Conservation (phyloP, 2,329 filamentous ascomycete genomes). For the Xylariaceae sp. region DNA sequence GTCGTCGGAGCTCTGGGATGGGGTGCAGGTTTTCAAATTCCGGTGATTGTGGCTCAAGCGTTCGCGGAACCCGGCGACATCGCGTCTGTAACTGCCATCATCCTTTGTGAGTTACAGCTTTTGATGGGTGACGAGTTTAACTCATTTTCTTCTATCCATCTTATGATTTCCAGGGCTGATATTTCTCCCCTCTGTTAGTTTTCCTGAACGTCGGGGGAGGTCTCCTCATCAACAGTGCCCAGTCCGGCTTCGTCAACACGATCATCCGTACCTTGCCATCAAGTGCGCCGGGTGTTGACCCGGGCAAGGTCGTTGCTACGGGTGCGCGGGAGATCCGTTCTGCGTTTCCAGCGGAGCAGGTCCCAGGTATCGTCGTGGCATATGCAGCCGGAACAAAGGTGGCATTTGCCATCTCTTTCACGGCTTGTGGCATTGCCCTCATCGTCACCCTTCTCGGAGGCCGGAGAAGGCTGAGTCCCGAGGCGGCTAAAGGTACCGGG, state of each 20-base stretch:
- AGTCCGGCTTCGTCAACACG: slow-evolving; percentile 37
- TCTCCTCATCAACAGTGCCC: slow-evolving; percentile 39
- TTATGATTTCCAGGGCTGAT: too few relatives aligned
- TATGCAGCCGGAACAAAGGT: slow-evolving; percentile 1
- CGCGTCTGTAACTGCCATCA: slow-evolving; percentile 26
- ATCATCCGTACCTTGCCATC: slow-evolving; percentile 23
- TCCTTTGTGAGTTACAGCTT: slow-evolving; percentile 37
- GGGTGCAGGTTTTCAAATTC: slow-evolving; percentile 32
- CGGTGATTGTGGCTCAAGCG: slow-evolving; percentile 37
- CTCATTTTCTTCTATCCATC: too few relatives aligned
- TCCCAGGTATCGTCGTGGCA: slow-evolving; percentile 45
- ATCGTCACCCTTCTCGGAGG: background rate
- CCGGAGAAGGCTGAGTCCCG: background rate
- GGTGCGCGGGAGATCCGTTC: slow-evolving; percentile 45
- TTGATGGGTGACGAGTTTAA: slow-evolving; percentile 25
- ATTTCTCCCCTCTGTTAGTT: background rate
- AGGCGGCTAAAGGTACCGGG: too few relatives aligned
- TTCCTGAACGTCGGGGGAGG: slow-evolving; percentile 41
- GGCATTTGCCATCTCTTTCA: background rate
- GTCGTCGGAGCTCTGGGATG: slow-evolving; percentile 32
- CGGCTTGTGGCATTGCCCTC: background rate
- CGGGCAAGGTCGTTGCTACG: slow-evolving; percentile 32
- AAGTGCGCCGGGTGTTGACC: slow-evolving; percentile 33
- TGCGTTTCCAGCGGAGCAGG: slow-evolving; percentile 42
- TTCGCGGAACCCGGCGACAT: slow-evolving; percentile 33